phyloP scores from a whole-genome alignment of 768 basidiomycete genomes.

The Dendrothele bispora region DNA sequence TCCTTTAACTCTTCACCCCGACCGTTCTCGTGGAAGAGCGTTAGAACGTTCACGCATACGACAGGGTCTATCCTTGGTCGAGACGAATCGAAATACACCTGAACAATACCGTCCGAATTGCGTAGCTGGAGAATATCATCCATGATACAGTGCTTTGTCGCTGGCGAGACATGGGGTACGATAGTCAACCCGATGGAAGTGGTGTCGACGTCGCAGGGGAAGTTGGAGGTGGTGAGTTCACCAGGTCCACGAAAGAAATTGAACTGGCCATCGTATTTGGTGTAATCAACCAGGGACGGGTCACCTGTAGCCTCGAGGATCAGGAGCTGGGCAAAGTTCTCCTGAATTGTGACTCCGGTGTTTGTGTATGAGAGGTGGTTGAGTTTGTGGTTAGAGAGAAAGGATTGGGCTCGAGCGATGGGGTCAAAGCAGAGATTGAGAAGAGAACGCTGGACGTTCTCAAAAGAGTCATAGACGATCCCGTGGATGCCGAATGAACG shows the following conservation, averaged over 20 bases:
- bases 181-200: slow-evolving; percentile 52
- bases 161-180: slow-evolving; percentile 28
- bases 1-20: slow-evolving; percentile 43
- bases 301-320: slow-evolving; percentile 53
- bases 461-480: slow-evolving; percentile 46
- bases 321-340: slow-evolving; percentile 61
- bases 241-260: slow-evolving; percentile 54
- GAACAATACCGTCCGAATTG: slow-evolving; percentile 50
- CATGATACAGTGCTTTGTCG: slow-evolving; percentile 36
- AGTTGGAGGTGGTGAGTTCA: slow-evolving; percentile 45
- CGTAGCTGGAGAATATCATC: slow-evolving; percentile 57
- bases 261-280: slow-evolving; percentile 43
- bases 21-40: slow-evolving; percentile 49
- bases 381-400: slow-evolving; percentile 39
- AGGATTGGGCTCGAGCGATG: slow-evolving; percentile 38
- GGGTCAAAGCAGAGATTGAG: slow-evolving; percentile 51
- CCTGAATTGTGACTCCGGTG: slow-evolving; percentile 36
- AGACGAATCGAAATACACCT: slow-evolving; percentile 35
- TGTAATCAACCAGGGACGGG: slow-evolving; percentile 39
- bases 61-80: slow-evolving; percentile 54
- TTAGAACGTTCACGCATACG: slow-evolving; percentile 51
- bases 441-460: slow-evolving; percentile 42
- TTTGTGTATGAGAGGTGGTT: slow-evolving; percentile 45
- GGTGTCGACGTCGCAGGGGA: slow-evolving; percentile 58
- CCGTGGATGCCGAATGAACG: slow-evolving; percentile 57